Base-by-base conservation (phyloP, 2,329 filamentous ascomycete genomes). In the Xylaria sp. region DNA sequence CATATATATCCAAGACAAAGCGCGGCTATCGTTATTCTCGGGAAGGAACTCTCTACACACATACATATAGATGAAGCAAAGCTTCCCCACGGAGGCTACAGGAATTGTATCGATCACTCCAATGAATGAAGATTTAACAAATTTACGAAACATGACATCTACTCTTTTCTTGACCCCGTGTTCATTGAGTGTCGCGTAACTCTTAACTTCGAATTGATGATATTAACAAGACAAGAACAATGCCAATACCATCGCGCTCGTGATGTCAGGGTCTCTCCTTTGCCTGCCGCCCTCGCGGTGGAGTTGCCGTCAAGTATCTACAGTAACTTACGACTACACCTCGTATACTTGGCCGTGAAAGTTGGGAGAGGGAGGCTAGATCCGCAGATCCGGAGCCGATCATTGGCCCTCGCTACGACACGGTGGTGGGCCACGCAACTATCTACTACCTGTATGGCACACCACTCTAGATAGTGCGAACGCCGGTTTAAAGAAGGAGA, bases 51-150 rank as follows among this genome's bases (percentile, higher is more conserved):
- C 60, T 69, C 60, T 62, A 57, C 66, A 61, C 23, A 60, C 54
- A 66, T 61, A 72, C 27, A 70, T 29, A 66, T 68, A 73, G 65
- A 72, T 71, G 63, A 71, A 65, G 60, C 48, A 50, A 60, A 21
- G 69, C 69, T 70, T 62, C 66, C 63, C 42, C 66, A 25, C 69
- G 63, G 62, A 61, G 58, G 69, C 66, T 66, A 59, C n/a, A 27
- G 58, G 40, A 54, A 32, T 48, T 40, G 23, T 60, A 69, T 62
- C 54, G 47, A 66, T 60, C 50, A 42, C 48, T 63, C 47, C 51
- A 65, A 66, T 71, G 61, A 68, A 71, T 65, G 42, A 63, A 68
- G 25, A 57, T 48, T 8, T 44, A 21, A 37, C 23, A 54, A 62
- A 25, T 40, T 48, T 23, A 61, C n/a, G n/a, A 60, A 60, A 29